Conservation (phyloP, 31 red algal species). For the Asparagopsis taxiformis region DNA sequence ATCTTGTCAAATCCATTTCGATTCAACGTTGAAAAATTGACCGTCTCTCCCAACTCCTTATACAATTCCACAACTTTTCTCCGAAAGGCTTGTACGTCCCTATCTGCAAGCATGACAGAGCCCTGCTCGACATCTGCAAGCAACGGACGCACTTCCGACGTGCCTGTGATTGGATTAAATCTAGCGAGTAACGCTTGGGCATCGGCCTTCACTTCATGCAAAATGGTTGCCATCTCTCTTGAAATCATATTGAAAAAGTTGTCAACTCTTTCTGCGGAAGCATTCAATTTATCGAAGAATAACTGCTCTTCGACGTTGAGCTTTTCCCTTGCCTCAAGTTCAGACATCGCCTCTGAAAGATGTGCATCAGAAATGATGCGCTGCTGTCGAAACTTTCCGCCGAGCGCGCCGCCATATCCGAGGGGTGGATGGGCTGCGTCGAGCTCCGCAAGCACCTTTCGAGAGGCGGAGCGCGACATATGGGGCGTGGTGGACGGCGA, state of each 20-base stretch:
- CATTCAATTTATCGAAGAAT: conserved; percentile 73
- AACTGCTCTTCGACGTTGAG: conserved; percentile 57
- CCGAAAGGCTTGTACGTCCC: conserved; percentile 13
- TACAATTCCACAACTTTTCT: conserved; percentile 71
- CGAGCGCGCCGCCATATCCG: background rate
- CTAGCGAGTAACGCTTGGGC: too few relatives aligned
- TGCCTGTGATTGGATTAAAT: too few relatives aligned
- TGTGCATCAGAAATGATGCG: background rate
- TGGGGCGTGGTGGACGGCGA: background rate
- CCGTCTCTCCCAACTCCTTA: conserved; percentile 77
- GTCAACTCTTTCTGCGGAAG: conserved; percentile 59
- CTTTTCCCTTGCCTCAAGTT: conserved; percentile 5
- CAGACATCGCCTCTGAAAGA: conserved; percentile 2
- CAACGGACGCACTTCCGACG: too few relatives aligned
- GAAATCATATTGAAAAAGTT: conserved; percentile 59
- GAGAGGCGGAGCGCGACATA: conserved; percentile 6
- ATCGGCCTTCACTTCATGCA: conserved; percentile 13
- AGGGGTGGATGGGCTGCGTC: conserved; percentile 10
- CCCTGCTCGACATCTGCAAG: too few relatives aligned
- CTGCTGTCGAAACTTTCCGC: background rate
- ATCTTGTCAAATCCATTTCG: conserved; percentile 91
- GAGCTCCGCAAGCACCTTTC: conserved; percentile 7
- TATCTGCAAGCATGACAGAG: too few relatives aligned
- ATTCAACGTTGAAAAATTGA: conserved; percentile 91
- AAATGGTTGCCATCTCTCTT: conserved; percentile 15